Base-by-base conservation (phyloP, 257 asterid genomes). In the Solanum medicagineum region DNA sequence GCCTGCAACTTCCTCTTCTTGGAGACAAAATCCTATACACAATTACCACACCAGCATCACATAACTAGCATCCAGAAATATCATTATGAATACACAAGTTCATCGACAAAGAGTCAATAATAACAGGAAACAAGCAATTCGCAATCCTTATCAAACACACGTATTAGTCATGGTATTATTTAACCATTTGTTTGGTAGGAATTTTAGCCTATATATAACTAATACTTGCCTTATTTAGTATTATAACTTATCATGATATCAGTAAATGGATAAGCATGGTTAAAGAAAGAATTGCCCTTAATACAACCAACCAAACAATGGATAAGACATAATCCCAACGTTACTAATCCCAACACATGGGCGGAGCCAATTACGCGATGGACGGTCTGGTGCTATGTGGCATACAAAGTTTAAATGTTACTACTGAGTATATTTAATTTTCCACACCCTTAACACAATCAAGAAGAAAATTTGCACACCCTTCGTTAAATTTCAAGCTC, bases 1-100 rank as follows among this genome's bases (percentile, higher is more conserved):
- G 90, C 90, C 85, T 83, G 84, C 90, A 90, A 54, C 90, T 92
- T 91, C 88, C 85, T 90, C 90, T 92, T 92, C 87, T 81, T 91
- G 17, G 92, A 88, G 80, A 92, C 95, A 83, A 17, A 83, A 84
- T 88, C 94, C 94, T 92, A 84, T 15, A 77, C 47, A 77, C 45
- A 15, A 51, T 77, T 15, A 9, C 26, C 45, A 77, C 10, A 77
- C 24, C 63, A 77, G 51, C 44, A 77, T 77, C 82, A 77, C 10
- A 77, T 45, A 77, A 77, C 22, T 51, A 77, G 51, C 62, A 77
- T 77, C 6, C 62, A 77, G 57, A 77, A 51, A 51, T 51, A 75
- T 75, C 60, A 75, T 14, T 16, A 6, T 47, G 40, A 20, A 74
- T 13, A 13, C 22, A 74, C 15, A 74, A 74, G 4, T 22, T 74